Conservation (phyloP, 1,139 yeast species). For the Blastobotrys buckinghamii region DNA sequence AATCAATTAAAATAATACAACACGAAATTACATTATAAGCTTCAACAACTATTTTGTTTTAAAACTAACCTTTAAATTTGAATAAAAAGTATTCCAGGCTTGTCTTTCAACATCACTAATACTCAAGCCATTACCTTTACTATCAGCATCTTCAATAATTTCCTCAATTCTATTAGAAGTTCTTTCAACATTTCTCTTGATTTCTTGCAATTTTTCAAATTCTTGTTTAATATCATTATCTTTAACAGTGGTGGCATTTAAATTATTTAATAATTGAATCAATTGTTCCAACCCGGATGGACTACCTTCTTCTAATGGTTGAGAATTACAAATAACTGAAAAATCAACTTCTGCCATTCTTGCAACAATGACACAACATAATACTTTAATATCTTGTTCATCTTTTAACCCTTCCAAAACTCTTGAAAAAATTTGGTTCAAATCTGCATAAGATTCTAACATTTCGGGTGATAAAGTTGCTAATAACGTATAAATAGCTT, state of each 20-base stretch:
- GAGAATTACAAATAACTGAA: constrained; percentile 12
- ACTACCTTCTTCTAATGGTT: constrained; percentile 10
- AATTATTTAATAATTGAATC: constrained; percentile 32
- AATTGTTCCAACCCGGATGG: constrained; percentile 11
- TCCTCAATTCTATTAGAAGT: constrained; percentile 22
- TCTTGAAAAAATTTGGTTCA: constrained; percentile 30
- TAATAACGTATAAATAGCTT: constrained; percentile 54
- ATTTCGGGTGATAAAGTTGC: constrained; percentile 24
- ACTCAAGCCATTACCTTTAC: constrained; percentile 13
- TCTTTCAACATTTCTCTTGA: constrained; percentile 26
- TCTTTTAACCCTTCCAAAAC: constrained; percentile 38
- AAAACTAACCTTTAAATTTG: too few relatives aligned
- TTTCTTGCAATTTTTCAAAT: constrained; percentile 41
- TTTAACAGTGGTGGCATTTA: constrained; percentile 36
- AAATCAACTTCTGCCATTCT: constrained; percentile 31
- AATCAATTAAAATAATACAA: too few relatives aligned
- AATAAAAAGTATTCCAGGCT: constrained; percentile 16
- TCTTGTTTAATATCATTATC: constrained; percentile 49
- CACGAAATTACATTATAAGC: too few relatives aligned
- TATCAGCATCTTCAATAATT: constrained; percentile 16
- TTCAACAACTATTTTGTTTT: too few relatives aligned
- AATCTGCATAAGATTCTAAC: constrained; percentile 28
- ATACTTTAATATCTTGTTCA: constrained; percentile 42
- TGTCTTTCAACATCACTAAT: constrained; percentile 23
- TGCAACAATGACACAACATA: constrained; percentile 37